Base-by-base conservation (phyloP, 2,329 filamentous ascomycete genomes). In the Hymenoscyphus fructigenus region DNA sequence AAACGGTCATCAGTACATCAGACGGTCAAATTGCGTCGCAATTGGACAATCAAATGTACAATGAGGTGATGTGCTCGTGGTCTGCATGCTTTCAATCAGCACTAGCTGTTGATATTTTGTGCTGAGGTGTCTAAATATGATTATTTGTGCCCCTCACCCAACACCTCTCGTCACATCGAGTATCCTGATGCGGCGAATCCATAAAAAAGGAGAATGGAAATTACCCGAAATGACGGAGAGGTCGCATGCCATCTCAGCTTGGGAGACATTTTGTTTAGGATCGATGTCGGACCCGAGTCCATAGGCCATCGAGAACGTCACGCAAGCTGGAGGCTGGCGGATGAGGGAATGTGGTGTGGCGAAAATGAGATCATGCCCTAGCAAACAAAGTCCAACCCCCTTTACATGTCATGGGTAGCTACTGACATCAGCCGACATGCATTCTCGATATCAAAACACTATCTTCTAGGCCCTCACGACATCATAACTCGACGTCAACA, bases 341-440 rank as follows among this genome's bases (percentile, higher is more conserved):
- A 53, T 53, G 20, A 26, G 10, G 47, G 10, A 53, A 23, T 38
- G 14, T 38, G 47, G 20, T 12, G 47, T 53, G 47, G 47, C 47
- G 47, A 53, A n/a, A 26, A 53, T 53, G 47, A 53, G 47, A 53
- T 53, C 47, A 53, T 53, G 20, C 47, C 10, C 47, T 14, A 53
- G 23, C 47, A 53, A 53, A 23, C 20, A 53, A n/a, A 53, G 23
- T 3, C 20, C 20, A 23, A 23, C n/a, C 47, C 47, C 20, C 47
- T 23, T 26, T 26, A 10, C 47, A 26, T 26, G 10, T 26, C 20
- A 26, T 53, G 9, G 47, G 20, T 14, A 9, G 20, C 44, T 50
- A 20, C 47, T 53, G 47, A 53, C 47, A 53, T 53, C 47, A 53
- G 26, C 47, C 47, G 47, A 53, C 47, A 53, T 53, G 47, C 23